phyloP scores from a whole-genome alignment of 768 basidiomycete species.

The Russula lepida region DNA sequence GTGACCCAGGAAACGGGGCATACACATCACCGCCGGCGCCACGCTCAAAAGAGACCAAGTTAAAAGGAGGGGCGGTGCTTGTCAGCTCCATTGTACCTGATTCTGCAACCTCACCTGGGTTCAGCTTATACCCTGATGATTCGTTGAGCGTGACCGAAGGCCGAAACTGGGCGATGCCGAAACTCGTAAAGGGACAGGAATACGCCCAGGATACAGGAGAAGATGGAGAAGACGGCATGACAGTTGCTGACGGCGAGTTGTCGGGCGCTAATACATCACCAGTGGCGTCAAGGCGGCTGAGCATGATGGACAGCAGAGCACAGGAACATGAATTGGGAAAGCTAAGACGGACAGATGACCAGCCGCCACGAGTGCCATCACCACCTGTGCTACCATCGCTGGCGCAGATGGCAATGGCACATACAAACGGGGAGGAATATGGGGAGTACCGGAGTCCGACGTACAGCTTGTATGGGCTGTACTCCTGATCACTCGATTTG shows the following conservation, averaged over 20 bases:
- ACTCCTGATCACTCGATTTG: conserved; percentile 31
- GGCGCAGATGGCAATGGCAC: conserved; percentile 68
- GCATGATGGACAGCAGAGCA: conserved; percentile 5
- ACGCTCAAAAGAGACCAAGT: conserved; percentile 34
- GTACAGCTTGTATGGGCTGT: conserved; percentile 73
- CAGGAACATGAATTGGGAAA: conserved; percentile 26
- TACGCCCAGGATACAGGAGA: conserved; percentile 21
- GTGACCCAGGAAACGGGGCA: conserved; percentile 25
- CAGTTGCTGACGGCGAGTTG: not conserved
- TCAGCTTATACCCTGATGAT: conserved; percentile 64
- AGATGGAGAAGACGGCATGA: conserved; percentile 18
- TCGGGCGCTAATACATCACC: not conserved
- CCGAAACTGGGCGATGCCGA: conserved; percentile 21
- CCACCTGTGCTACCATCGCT: conserved; percentile 67
- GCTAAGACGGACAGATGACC: conserved; percentile 40
- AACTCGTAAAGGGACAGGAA: conserved; percentile 18
- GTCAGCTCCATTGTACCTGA: conserved; percentile 33
- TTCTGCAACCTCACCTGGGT: conserved; percentile 38
- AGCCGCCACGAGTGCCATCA: conserved; percentile 71
- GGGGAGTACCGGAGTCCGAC: conserved; percentile 70
- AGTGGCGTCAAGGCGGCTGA: not conserved
- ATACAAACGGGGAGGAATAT: conserved; percentile 52
- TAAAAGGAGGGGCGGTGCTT: conserved; percentile 30
- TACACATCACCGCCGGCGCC: conserved; percentile 28
- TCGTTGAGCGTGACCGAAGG: conserved; percentile 53